phyloP scores from a whole-genome alignment of 2,329 filamentous ascomycete species.

The Epichloe uncinata region DNA sequence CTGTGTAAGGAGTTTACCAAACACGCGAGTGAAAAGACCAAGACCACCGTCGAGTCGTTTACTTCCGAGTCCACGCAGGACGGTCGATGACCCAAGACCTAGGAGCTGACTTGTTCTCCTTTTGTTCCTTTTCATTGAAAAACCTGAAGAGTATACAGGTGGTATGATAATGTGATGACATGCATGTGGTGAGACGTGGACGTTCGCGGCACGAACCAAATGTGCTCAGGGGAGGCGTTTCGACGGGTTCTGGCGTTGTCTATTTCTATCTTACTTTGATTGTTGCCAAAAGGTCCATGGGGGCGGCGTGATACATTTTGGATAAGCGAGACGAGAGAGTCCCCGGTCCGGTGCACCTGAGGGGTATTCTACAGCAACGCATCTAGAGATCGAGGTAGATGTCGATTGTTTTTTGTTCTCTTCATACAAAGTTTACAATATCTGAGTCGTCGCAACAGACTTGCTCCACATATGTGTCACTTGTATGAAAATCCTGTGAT shows the following conservation, averaged over 20 bases:
- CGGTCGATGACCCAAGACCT: conserved; percentile 9
- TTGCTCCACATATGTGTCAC: not conserved
- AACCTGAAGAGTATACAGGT: not conserved
- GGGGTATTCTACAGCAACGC: not conserved
- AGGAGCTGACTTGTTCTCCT: not conserved
- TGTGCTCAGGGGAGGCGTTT: not conserved
- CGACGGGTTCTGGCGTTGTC: not conserved
- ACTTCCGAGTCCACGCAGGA: conserved; percentile 9
- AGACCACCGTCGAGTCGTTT: conserved; percentile 14
- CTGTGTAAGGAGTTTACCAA: conserved; percentile 38
- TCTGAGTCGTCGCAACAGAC: not conserved
- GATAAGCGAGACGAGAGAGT: not conserved
- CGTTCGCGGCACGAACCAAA: not conserved
- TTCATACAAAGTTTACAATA: not conserved
- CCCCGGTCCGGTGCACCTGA: not conserved
- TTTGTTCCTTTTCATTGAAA: not conserved
- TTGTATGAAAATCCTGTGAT: not conserved
- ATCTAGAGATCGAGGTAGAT: not conserved
- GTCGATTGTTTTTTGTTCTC: not conserved
- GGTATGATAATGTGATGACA: conserved; percentile 1
- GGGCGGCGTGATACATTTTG: not conserved
- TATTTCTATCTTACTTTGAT: not conserved
- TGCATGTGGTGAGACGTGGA: not conserved
- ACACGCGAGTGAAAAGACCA: conserved; percentile 20
- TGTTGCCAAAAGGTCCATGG: not conserved